Evolutionary conservation across 768 basidiomycete species (phyloP).

Genomic region (Serendipita indica): DNA sequence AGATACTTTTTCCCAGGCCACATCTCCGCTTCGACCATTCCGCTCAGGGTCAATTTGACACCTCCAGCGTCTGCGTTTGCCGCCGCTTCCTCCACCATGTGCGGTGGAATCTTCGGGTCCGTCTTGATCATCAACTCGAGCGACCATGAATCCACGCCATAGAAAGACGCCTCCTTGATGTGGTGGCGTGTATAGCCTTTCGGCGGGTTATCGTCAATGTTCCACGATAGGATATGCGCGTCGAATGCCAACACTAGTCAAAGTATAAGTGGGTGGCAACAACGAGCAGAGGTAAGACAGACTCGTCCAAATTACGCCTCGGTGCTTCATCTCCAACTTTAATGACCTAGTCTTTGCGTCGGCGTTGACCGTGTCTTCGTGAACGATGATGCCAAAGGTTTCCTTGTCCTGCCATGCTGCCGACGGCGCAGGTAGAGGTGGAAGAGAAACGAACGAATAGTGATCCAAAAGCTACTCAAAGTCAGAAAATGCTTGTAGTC

Average conservation of each 20-base stretch:
- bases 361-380: constrained; percentile 41
- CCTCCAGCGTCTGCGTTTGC: constrained; percentile 16
- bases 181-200: constrained; percentile 65
- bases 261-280: neutral
- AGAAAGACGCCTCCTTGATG: constrained; percentile 83
- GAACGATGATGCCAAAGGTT: constrained; percentile 32
- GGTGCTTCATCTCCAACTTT: constrained; percentile 56
- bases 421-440: neutral
- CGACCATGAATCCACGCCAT: constrained; percentile 56
- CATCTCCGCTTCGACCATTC: constrained; percentile 70
- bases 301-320: constrained; percentile 80
- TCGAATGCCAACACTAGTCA: constrained; percentile 69
- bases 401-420: neutral
- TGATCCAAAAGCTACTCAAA: constrained; percentile 2
- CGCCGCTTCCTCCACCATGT: constrained; percentile 10
- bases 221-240: constrained; percentile 78
- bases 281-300: constrained; percentile 15
- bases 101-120: constrained; percentile 18
- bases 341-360: constrained; percentile 51
- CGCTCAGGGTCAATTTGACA: constrained; percentile 59
- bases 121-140: constrained; percentile 58
- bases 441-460: neutral
- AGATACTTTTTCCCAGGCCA: constrained; percentile 56
- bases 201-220: constrained; percentile 64
- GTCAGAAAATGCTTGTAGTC: neutral